A percentile compares a stretch with the other conserved stretches of the same genome.
Conservation (phyloP, 257 asterid species). For the Solanum phureja region DNA sequence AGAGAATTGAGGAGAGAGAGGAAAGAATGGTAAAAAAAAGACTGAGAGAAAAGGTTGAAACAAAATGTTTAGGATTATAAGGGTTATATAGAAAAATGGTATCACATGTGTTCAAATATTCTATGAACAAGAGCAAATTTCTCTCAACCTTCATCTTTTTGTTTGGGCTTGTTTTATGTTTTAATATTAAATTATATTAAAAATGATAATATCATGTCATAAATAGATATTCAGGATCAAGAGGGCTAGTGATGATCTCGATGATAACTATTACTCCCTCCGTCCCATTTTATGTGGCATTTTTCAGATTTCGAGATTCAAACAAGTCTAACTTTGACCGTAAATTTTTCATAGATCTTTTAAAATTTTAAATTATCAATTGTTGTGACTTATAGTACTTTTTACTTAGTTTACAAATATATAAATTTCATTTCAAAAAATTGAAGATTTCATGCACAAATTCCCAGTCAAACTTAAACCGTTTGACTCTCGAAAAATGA, state of each 20-base stretch:
- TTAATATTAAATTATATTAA: background rate
- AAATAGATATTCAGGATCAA: background rate
- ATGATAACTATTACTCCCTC: background rate
- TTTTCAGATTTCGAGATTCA: too few relatives aligned
- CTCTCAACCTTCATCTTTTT: background rate
- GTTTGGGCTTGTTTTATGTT: background rate
- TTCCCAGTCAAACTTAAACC: too few relatives aligned
- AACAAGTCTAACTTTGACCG: too few relatives aligned
- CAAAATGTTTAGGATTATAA: background rate
- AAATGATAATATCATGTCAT: background rate
- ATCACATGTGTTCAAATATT: background rate
- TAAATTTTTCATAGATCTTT: too few relatives aligned
- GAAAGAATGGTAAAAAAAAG: background rate
- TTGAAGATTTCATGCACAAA: too few relatives aligned
- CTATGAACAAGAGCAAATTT: background rate
- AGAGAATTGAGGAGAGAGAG: background rate
- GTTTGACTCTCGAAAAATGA: too few relatives aligned
- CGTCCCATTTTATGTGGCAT: too few relatives aligned
- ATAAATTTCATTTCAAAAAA: too few relatives aligned
- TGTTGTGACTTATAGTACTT: too few relatives aligned
- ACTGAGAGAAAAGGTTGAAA: background rate
- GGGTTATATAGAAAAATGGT: background rate
- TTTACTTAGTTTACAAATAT: too few relatives aligned
- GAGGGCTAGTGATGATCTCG: background rate
- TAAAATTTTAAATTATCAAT: too few relatives aligned